Conservation (phyloP, 768 basidiomycete genomes). For the Collybiopsis luxurians region DNA sequence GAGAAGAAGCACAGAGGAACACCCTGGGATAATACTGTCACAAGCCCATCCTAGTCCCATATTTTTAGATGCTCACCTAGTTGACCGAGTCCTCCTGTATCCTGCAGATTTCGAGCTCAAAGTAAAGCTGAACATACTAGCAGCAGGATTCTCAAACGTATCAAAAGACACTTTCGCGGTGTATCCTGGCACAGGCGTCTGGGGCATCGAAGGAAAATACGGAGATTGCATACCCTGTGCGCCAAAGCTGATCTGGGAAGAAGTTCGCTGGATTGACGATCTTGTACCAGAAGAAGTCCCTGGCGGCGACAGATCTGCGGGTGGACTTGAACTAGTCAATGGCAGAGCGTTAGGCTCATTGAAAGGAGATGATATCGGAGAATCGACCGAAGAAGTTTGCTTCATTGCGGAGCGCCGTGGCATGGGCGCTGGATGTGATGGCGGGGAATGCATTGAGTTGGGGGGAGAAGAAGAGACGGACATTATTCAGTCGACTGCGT, state of each 20-base stretch:
- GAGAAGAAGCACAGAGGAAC: constrained; percentile 85
- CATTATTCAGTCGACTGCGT: background rate
- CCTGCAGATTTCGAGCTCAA: constrained; percentile 82
- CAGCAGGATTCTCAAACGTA: constrained; percentile 79
- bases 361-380: constrained; percentile 1
- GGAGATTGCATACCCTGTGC: background rate
- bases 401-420: constrained; percentile 9
- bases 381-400: background rate
- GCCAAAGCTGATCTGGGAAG: background rate
- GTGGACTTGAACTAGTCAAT: background rate
- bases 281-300: background rate
- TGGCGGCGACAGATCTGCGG: background rate
- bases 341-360: background rate
- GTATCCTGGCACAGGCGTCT: constrained; percentile 8
- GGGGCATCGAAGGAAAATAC: constrained; percentile 1
- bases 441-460: constrained; percentile 3
- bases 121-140: constrained; percentile 86
- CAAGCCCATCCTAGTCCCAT: too few species aligned
- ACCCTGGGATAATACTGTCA: constrained; percentile 40
- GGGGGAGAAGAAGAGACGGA: background rate
- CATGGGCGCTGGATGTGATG: background rate
- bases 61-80: constrained; percentile 26
- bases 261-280: background rate
- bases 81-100: constrained; percentile 70
- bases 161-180: constrained; percentile 76